Conservation (phyloP, 2,329 filamentous ascomycete genomes). For the Colletotrichum australisinense region DNA sequence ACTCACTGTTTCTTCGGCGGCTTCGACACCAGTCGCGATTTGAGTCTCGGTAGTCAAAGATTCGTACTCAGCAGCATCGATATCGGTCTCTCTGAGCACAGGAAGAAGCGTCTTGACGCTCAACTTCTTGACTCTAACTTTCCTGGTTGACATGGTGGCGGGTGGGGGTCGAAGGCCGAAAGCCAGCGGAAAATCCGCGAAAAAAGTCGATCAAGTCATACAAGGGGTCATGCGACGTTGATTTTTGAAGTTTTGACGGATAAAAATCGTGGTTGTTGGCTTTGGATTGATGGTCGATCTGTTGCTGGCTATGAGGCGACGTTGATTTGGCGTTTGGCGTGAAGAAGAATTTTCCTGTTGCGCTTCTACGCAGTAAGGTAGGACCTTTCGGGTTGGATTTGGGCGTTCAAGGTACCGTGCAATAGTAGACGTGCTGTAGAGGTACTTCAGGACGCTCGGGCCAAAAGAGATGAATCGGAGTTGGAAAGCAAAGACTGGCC, state of each 20-base stretch:
- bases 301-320: slow-evolving; percentile 62
- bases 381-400: slow-evolving; percentile 26
- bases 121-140: slow-evolving; percentile 89
- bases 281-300: slow-evolving; percentile 66
- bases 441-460: slow-evolving; percentile 34
- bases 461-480: slow-evolving; percentile 25
- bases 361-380: slow-evolving; percentile 34
- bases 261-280: slow-evolving; percentile 62
- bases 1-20: slow-evolving; percentile 96
- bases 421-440: slow-evolving; percentile 1
- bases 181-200: slow-evolving; percentile 68
- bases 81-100: slow-evolving; percentile 89
- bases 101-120: slow-evolving; percentile 89
- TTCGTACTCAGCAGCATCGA: slow-evolving; percentile 89
- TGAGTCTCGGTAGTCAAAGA: slow-evolving; percentile 83
- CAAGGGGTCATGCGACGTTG: slow-evolving; percentile 65
- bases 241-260: slow-evolving; percentile 63
- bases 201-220: slow-evolving; percentile 75
- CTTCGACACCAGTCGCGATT: slow-evolving; percentile 97
- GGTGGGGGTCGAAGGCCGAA: slow-evolving; percentile 50
- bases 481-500: slow-evolving; percentile 29
- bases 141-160: slow-evolving; percentile 71
- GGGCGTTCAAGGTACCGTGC: slow-evolving; percentile 29
- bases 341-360: slow-evolving; percentile 65
- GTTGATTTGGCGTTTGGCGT: slow-evolving; percentile 66